These are phyloP conservation scores for Coccomyxa subellipsoidea DNA, from an alignment of 163 green algal species.

Conservation along the genomic window DNA sequence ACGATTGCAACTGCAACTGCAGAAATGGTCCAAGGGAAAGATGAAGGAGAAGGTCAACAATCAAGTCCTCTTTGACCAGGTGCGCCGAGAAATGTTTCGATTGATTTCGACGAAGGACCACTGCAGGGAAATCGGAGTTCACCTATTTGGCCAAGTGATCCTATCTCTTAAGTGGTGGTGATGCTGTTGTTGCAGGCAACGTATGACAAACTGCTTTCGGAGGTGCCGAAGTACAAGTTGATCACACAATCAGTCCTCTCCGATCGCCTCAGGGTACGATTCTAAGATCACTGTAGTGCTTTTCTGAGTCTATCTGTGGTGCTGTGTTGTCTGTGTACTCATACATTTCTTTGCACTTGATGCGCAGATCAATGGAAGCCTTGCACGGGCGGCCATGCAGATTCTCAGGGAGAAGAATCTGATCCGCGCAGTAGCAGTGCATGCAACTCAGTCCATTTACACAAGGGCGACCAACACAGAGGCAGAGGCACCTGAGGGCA, in stretches of 20 bases:
- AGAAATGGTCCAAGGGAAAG: slow-evolving; percentile 98
- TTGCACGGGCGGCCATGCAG: slow-evolving; percentile 89
- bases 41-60: slow-evolving; percentile 99
- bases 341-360: neutral
- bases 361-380: slow-evolving; percentile 30
- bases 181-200: slow-evolving; percentile 58
- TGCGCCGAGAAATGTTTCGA: slow-evolving; percentile 18
- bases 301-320: neutral
- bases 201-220: slow-evolving; percentile 95
- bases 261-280: slow-evolving; percentile 82
- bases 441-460: slow-evolving; percentile 90
- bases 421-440: slow-evolving; percentile 85
- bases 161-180: neutral
- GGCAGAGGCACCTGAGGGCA: neutral
- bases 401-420: slow-evolving; percentile 81
- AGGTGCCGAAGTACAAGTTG: slow-evolving; percentile 99
- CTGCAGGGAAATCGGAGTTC: neutral
- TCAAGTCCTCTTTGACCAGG: slow-evolving; percentile 94
- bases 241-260: slow-evolving; percentile 95
- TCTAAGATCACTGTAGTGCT: neutral
- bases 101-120: neutral
- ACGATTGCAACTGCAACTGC: slow-evolving; percentile 22
- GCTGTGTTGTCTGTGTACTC: too few species aligned
- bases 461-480: slow-evolving; percentile 67
- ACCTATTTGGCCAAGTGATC: neutral